phyloP scores from a whole-genome alignment of 176 grass and related monocot genomes.

The Bolboschoenus planiculmis region DNA sequence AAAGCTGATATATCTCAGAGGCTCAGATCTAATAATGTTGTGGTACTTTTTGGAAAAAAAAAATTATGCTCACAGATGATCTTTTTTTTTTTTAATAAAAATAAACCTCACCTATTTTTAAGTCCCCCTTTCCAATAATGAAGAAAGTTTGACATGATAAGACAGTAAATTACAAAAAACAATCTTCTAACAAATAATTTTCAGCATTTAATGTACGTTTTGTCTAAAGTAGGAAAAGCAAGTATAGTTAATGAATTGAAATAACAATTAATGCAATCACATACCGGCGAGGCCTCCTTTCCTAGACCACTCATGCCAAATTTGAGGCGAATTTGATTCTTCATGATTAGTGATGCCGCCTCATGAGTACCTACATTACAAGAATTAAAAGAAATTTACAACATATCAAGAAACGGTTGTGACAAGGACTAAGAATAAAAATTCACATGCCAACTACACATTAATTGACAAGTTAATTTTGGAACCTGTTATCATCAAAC shows the following conservation, averaged over 20 bases:
- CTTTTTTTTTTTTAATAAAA: not conserved
- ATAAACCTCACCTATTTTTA: not conserved
- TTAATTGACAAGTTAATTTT: not conserved
- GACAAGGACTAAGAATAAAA: not conserved
- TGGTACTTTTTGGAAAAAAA: not conserved
- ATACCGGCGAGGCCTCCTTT: not conserved
- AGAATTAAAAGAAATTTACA: not conserved
- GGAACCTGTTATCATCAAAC: not conserved
- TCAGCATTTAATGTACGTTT: not conserved
- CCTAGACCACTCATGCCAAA: not conserved
- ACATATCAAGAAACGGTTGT: not conserved
- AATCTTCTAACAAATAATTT: not conserved
- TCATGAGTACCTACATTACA: conserved; percentile 1
- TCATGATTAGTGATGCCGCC: not conserved
- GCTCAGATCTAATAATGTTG: not conserved
- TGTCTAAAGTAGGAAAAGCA: not conserved
- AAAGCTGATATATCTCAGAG: not conserved
- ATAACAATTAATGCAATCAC: not conserved
- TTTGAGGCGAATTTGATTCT: not conserved
- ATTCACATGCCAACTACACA: not conserved
- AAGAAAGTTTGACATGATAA: not conserved
- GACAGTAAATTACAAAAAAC: not conserved
- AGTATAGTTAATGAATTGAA: not conserved
- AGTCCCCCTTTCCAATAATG: not conserved
- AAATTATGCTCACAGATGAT: not conserved